Percentiles rank a stretch among this genome's conserved stretches.
phyloP scores from a whole-genome alignment of 139 green algal species.

The Chlamydomonas sp. region DNA sequence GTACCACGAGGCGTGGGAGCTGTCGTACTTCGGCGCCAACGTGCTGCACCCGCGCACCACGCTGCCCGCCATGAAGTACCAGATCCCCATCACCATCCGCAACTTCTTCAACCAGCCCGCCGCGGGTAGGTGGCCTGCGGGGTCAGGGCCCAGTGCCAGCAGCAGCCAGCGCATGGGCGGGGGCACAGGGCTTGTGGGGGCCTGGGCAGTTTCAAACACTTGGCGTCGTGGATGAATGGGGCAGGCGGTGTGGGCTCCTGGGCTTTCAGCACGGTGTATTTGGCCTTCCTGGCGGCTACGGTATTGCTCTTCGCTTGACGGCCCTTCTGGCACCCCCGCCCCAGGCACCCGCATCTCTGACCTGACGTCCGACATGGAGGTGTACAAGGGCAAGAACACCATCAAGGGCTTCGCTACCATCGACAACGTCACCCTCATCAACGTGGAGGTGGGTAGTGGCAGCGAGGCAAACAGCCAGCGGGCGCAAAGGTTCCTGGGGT shows the following conservation, averaged over 20 bases:
- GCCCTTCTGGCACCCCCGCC: too few relatives aligned
- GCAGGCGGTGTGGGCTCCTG: too few relatives aligned
- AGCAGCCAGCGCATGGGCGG: too few relatives aligned
- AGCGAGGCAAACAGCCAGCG: too few relatives aligned
- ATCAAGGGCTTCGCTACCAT: conserved; percentile 99
- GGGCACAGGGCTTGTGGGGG: too few relatives aligned
- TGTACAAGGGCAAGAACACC: conserved; percentile 48
- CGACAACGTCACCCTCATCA: conserved; percentile 93
- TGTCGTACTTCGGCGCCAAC: conserved; percentile 98
- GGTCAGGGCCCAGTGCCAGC: too few relatives aligned
- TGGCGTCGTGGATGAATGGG: too few relatives aligned
- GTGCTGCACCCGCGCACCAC: conserved; percentile 98
- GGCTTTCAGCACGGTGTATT: too few relatives aligned
- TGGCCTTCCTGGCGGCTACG: too few relatives aligned
- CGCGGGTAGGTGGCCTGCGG: conserved; percentile 56
- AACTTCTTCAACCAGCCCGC: conserved; percentile 96
- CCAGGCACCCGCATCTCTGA: conserved; percentile 57
- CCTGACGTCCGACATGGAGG: conserved; percentile 41
- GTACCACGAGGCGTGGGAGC: conserved; percentile 98
- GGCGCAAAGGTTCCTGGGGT: background rate
- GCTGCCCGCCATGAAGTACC: conserved; percentile 93
- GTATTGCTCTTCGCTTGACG: too few relatives aligned
- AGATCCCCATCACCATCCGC: conserved; percentile 94
- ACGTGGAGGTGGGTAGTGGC: conserved; percentile 79
- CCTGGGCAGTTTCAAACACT: too few relatives aligned